phyloP scores from a whole-genome alignment of 2,329 filamentous ascomycete species.

The Ceratocystis albifundus region DNA sequence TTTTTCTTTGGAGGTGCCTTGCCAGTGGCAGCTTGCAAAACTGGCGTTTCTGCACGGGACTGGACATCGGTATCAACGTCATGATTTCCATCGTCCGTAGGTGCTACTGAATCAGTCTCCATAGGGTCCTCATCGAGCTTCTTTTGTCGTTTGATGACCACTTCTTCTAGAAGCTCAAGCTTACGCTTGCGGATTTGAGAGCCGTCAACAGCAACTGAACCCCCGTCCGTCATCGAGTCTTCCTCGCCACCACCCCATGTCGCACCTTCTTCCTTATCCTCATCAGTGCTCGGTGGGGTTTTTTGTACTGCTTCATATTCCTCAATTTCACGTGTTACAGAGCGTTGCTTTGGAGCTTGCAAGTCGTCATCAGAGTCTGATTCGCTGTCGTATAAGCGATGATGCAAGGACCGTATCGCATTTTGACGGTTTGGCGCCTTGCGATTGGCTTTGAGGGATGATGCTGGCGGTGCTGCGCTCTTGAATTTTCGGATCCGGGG shows the following conservation, averaged over 20 bases:
- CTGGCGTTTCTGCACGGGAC: constrained; percentile 39
- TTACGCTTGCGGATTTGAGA: constrained; percentile 58
- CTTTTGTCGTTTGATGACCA: constrained; percentile 67
- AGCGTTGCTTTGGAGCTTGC: constrained; percentile 39
- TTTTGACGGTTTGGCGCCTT: constrained; percentile 48
- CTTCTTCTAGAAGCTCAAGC: constrained; percentile 37
- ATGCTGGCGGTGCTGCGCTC: constrained; percentile 38
- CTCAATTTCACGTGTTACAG: constrained; percentile 64
- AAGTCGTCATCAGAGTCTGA: constrained; percentile 72
- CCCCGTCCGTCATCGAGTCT: constrained; percentile 60
- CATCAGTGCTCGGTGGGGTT: constrained; percentile 61
- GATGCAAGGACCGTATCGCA: constrained; percentile 68
- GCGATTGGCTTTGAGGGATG: constrained; percentile 28
- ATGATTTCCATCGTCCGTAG: constrained; percentile 32
- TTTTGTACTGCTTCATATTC: constrained; percentile 71
- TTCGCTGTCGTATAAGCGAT: constrained; percentile 47
- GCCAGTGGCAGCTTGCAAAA: constrained; percentile 29
- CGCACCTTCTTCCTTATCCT: constrained; percentile 43
- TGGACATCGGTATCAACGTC: constrained; percentile 38
- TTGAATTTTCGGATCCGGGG: constrained; percentile 65
- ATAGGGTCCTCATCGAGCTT: constrained; percentile 71
- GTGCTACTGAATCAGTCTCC: constrained; percentile 47
- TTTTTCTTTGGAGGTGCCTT: constrained; percentile 47
- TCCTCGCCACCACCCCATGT: constrained; percentile 44
- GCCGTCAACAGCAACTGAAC: constrained; percentile 49